phyloP scores from a whole-genome alignment of 148 eudicot genomes.

The Vaccinium myrtillus region DNA sequence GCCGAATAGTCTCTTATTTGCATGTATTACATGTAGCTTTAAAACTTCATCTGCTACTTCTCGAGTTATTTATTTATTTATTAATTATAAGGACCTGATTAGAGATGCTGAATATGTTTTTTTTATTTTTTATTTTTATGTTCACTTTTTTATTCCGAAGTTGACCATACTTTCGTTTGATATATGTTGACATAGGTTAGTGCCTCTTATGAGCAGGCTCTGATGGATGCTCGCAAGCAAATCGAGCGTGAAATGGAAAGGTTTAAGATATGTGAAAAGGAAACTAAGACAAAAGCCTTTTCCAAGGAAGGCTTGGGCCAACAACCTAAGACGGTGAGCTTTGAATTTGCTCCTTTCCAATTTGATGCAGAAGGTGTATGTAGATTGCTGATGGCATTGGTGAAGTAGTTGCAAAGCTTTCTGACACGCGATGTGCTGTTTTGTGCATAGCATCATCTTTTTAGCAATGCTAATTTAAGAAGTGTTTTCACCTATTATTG shows the following conservation, averaged over 20 bases:
- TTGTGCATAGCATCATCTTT: not conserved
- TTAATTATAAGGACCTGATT: no score
- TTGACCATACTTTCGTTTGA: constrained; percentile 46
- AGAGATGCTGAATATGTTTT: no score
- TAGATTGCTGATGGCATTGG: not conserved
- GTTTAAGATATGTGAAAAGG: constrained; percentile 98
- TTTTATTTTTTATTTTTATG: not conserved
- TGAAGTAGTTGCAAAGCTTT: not conserved
- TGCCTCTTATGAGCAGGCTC: constrained; percentile 99
- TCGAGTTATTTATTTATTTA: no score
- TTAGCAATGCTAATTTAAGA: not conserved
- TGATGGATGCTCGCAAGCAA: constrained; percentile 92
- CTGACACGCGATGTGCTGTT: not conserved
- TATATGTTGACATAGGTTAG: constrained; percentile 93
- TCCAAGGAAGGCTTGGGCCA: constrained; percentile 99
- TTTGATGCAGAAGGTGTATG: not conserved
- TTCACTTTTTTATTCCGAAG: constrained; percentile 17
- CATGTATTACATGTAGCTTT: not conserved
- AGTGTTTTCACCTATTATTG: not conserved
- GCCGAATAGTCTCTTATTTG: not conserved
- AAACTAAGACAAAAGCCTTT: constrained; percentile 98
- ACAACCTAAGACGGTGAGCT: constrained; percentile 93
- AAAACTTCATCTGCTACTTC: no score
- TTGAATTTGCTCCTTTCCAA: constrained; percentile 6
- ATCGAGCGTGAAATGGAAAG: constrained; percentile 99